phyloP scores from a whole-genome alignment of 495 filamentous ascomycete genomes.

The Cercophora scortea region DNA sequence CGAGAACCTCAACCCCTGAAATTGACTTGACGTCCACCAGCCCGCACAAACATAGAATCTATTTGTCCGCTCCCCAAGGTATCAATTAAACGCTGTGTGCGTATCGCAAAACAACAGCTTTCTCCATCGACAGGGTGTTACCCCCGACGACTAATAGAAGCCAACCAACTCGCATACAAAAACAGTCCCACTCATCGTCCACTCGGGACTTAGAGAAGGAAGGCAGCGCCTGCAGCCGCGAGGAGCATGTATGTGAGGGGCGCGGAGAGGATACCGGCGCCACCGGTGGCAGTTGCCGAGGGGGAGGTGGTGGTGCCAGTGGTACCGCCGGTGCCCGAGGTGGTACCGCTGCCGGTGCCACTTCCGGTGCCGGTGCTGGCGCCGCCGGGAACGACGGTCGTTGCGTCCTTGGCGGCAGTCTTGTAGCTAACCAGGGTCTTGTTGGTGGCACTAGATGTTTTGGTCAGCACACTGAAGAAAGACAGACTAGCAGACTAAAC shows the following conservation, averaged over 20 bases:
- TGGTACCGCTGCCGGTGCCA: conserved; percentile 8
- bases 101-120: too few species aligned
- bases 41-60: too few species aligned
- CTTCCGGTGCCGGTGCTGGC: conserved; percentile 17
- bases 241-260: conserved; percentile 13
- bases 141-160: background rate
- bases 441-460: too few species aligned
- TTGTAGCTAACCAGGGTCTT: conserved; percentile 42
- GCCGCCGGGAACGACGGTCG: conserved; percentile 27
- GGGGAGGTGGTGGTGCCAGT: conserved; percentile 11
- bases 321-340: conserved; percentile 14
- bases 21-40: too few species aligned
- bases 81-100: too few species aligned
- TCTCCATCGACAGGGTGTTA: background rate
- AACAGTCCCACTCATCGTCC: conserved; percentile 4
- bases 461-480: too few species aligned
- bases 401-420: conserved; percentile 31
- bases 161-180: background rate
- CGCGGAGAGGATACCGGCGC: conserved; percentile 13
- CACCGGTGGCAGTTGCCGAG: conserved; percentile 3
- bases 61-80: too few species aligned
- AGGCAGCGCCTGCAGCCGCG: conserved; percentile 23
- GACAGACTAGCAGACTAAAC: conserved; percentile 10
- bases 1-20: too few species aligned
- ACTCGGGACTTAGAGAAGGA: conserved; percentile 26